Evolutionary conservation across 768 basidiomycete genomes (phyloP), one percentile per base, ranked within the genome.

Genomic region (Neoboletus subvelutipes): DNA sequence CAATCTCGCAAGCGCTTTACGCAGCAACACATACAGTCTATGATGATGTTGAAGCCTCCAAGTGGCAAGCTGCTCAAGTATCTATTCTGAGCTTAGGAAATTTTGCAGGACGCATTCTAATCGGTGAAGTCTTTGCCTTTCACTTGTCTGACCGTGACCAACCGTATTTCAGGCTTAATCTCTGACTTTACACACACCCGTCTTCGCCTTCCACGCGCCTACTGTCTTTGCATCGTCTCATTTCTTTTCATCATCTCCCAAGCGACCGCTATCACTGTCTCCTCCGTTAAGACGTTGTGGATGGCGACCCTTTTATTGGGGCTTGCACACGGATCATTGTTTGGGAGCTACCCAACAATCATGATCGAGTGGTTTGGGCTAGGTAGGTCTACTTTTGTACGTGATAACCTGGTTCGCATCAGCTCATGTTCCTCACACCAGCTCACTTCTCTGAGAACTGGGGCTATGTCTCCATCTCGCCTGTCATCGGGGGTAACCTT

Each of bases 361-460:
- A 78, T 83, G 50, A 79, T 94, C 26, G 94, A 95, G 62, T 94
- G 90, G 91, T 95, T 94, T 62, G 93, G 93, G 8, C 77, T 95
- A 65, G 76, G 90, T 90, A 64, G 66, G 88, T 83, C 2, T 12
- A 31, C 15, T 18, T 46, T 28, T 15, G 10, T 24, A 8, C 18
- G 2, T 22, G 2, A 22, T 1, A 15, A 18, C 53, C 41, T 28
- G 6, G n/a, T 29, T 5, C 8, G 3, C 41, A 24, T 29, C 11
- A 10, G n/a, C 36, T 49, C 28, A 41, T 55, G 2, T 36, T 28
- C 10, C 40, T 29, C 31, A 6, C 11, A 22, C 15, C 60, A 87
- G 85, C 77, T 13, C 87, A 88, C 67, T 88, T 90, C 62, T 86
- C 86, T 1, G 87, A 94, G 74, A 94, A 94, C 71, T 93, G 88